phyloP scores from a whole-genome alignment of 106 monocot genomes.

The Allium sativum region DNA sequence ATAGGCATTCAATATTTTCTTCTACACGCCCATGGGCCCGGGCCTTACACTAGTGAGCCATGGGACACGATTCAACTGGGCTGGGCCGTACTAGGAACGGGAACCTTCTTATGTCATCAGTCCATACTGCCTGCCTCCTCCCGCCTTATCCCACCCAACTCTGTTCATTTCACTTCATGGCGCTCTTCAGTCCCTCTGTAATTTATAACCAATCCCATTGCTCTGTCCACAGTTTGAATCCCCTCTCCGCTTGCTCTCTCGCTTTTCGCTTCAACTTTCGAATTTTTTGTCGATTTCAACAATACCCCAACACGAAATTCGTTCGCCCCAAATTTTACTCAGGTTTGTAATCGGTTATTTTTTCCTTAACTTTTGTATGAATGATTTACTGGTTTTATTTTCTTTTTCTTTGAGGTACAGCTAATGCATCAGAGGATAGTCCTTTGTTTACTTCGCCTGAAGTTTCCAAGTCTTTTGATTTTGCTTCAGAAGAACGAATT shows the following conservation, averaged over 20 bases:
- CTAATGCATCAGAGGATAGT: constrained; percentile 16
- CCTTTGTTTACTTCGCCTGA: constrained; percentile 71
- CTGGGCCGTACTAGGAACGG: too few species aligned
- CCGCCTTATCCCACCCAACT: constrained; percentile 8
- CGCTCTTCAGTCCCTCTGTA: background rate
- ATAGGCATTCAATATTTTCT: too few species aligned
- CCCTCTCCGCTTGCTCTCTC: constrained; percentile 14
- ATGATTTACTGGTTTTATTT: background rate
- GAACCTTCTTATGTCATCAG: background rate
- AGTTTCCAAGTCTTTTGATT: constrained; percentile 79
- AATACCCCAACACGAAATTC: constrained; percentile 10
- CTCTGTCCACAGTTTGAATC: constrained; percentile 17
- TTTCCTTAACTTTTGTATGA: background rate
- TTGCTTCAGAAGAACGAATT: constrained; percentile 75
- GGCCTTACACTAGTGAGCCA: too few species aligned
- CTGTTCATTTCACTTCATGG: background rate
- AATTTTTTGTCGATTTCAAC: background rate
- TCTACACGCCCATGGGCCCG: too few species aligned
- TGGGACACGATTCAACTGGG: too few species aligned
- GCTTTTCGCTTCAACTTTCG: constrained; percentile 2
- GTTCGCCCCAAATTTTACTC: constrained; percentile 13
- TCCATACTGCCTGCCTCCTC: background rate
- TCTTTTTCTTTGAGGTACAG: constrained; percentile 15
- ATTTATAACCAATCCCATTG: constrained; percentile 19
- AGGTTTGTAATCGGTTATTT: constrained; percentile 4